phyloP scores from a whole-genome alignment of 2,329 filamentous ascomycete genomes.

The Ustilaginoidea virens region DNA sequence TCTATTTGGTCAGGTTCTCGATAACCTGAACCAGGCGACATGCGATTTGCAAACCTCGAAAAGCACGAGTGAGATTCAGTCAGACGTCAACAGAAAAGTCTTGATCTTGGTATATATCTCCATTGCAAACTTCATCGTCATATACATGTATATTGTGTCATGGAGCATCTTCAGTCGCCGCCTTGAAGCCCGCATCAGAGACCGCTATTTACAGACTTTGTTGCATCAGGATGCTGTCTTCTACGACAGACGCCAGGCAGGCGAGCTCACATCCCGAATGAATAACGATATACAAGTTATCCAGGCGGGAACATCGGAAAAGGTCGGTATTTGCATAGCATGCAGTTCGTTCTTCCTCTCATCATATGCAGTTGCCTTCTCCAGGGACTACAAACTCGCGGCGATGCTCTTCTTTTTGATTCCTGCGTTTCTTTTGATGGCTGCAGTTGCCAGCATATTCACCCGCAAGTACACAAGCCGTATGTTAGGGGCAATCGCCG shows the following conservation, averaged over 20 bases:
- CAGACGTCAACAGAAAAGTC: conserved; percentile 39
- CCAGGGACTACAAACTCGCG: conserved; percentile 45
- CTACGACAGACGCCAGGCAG: conserved; percentile 46
- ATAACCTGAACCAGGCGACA: conserved; percentile 42
- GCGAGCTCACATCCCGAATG: conserved; percentile 47
- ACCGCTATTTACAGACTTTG: conserved; percentile 41
- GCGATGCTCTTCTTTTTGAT: conserved; percentile 48
- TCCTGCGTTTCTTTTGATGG: conserved; percentile 46
- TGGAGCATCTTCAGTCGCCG: conserved; percentile 51
- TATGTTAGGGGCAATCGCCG: conserved; percentile 37
- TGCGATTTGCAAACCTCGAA: conserved; percentile 21
- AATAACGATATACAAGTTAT: conserved; percentile 52
- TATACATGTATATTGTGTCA: conserved; percentile 48
- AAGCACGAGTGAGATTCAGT: conserved; percentile 18
- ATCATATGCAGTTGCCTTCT: conserved; percentile 51
- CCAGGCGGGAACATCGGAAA: conserved; percentile 53
- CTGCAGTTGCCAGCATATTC: conserved; percentile 37
- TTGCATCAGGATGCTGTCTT: conserved; percentile 46
- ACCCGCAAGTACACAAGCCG: conserved; percentile 32
- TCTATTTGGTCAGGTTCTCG: conserved; percentile 47
- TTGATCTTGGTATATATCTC: conserved; percentile 47
- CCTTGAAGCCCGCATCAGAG: conserved; percentile 45
- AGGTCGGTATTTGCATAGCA: conserved; percentile 49
- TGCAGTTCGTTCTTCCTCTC: conserved; percentile 51
- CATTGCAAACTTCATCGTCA: conserved; percentile 44